These are phyloP conservation scores for Pythium brachiatum DNA, from an alignment of 352 stramenopile genomes.

Conservation along the genomic window DNA sequence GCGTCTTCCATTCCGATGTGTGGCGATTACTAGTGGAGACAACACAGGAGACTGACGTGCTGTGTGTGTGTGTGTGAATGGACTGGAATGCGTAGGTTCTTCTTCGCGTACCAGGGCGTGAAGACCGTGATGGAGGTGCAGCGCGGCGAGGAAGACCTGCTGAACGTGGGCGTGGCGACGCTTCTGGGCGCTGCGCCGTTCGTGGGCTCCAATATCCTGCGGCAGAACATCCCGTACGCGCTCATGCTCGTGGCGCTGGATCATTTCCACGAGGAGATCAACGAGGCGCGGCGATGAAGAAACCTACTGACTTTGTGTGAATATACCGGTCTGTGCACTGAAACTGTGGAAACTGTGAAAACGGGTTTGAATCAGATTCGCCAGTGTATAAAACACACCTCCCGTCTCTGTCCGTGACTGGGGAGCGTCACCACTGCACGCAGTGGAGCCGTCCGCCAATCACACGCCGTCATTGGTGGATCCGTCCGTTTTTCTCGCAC, in stretches of 20 bases:
- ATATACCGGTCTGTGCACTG: no score
- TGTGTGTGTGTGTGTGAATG: conserved; percentile 1
- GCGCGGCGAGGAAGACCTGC: conserved; percentile 51
- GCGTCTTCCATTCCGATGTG: not conserved
- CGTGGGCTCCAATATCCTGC: conserved; percentile 56
- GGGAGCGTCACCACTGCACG: conserved; percentile 4
- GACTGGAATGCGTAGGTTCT: no score
- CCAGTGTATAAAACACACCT: not conserved
- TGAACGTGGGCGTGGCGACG: conserved; percentile 56
- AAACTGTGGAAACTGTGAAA: not conserved
- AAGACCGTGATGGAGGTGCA: conserved; percentile 70
- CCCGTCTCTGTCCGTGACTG: conserved; percentile 1
- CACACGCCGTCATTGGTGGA: not conserved
- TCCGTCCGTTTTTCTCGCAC: not conserved
- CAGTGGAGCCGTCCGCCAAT: conserved; percentile 16
- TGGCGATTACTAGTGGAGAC: not conserved
- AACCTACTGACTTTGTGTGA: conserved; percentile 9
- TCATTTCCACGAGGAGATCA: conserved; percentile 82
- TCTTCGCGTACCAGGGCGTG: conserved; percentile 71
- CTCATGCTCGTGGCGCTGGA: conserved; percentile 76
- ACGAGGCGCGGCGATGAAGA: conserved; percentile 36
- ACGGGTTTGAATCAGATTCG: not conserved
- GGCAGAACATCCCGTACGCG: conserved; percentile 73
- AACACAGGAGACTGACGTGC: not conserved
- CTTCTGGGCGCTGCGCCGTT: conserved; percentile 53